Evolutionary conservation across 2,329 filamentous ascomycete species (phyloP).

Genomic region (Sphaerostilbella broomeana): DNA sequence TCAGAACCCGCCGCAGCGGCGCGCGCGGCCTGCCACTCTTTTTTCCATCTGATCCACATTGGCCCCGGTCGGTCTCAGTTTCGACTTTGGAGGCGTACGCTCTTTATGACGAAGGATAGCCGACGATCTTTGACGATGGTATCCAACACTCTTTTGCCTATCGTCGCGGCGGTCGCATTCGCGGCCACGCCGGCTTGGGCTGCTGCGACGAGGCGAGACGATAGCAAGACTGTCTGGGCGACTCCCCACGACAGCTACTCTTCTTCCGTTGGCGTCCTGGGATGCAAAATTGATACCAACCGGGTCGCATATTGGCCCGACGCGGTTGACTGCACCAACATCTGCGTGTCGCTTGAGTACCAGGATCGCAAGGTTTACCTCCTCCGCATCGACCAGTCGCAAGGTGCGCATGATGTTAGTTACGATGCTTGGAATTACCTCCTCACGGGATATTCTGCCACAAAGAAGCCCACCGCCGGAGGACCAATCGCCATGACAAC

Average conservation of each 20-base stretch:
- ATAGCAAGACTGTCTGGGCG: conserved; percentile 20
- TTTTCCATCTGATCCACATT: background rate
- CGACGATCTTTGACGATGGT: conserved; percentile 1
- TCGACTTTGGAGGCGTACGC: conserved; percentile 2
- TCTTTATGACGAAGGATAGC: conserved; percentile 8
- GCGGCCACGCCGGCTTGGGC: conserved; percentile 1
- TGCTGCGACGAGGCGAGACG: conserved; percentile 6
- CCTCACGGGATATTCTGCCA: conserved; percentile 40
- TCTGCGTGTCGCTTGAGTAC: conserved; percentile 49
- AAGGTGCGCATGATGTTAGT: conserved; percentile 51
- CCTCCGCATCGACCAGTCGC: conserved; percentile 50
- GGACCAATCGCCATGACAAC: conserved; percentile 43
- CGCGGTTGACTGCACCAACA: conserved; percentile 47
- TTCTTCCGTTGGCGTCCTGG: conserved; percentile 52
- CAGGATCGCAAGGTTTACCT: conserved; percentile 49
- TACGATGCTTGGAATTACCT: conserved; percentile 60
- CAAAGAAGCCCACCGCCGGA: conserved; percentile 38
- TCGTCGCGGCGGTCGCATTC: background rate
- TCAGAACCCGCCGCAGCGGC: conserved; percentile 3
- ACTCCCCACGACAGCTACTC: conserved; percentile 54
- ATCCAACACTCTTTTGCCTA: conserved; percentile 5
- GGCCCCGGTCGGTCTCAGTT: conserved; percentile 2
- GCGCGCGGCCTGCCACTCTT: conserved; percentile 8
- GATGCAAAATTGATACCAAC: conserved; percentile 55
- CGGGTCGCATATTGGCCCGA: conserved; percentile 55